Conservation (phyloP, 495 filamentous ascomycete genomes). For the Annulohypoxylon maeteangense region DNA sequence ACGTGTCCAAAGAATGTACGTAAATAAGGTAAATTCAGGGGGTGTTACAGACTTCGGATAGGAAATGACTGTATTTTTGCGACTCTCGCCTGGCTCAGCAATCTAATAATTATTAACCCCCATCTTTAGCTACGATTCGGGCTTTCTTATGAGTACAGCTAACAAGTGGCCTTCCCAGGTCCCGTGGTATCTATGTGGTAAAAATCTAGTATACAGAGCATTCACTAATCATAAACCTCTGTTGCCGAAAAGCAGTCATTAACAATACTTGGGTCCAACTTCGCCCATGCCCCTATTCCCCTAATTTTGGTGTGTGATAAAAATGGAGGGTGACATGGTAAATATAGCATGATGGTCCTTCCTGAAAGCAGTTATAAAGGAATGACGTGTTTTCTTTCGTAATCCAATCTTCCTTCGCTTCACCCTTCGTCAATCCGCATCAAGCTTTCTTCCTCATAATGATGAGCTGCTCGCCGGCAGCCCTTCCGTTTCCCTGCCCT, state of each 20-base stretch:
- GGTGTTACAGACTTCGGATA: background rate
- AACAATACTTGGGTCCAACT: conserved; percentile 14
- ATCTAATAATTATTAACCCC: conserved; percentile 25
- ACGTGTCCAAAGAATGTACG: background rate
- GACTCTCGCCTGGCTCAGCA: conserved; percentile 5
- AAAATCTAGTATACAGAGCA: conserved; percentile 38
- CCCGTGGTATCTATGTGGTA: conserved; percentile 45
- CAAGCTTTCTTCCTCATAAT: conserved; percentile 8
- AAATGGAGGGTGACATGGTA: conserved; percentile 14
- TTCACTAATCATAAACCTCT: conserved; percentile 28
- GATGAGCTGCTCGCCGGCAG: conserved; percentile 39
- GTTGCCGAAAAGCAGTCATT: conserved; percentile 38
- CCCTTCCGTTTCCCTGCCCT: conserved; percentile 16
- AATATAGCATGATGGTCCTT: conserved; percentile 3
- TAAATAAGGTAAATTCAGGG: background rate
- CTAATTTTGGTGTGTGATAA: conserved; percentile 12
- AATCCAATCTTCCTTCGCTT: conserved; percentile 30
- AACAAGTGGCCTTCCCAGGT: conserved; percentile 8
- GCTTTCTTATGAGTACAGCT: conserved; percentile 10
- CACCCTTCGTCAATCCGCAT: background rate
- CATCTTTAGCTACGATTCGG: conserved; percentile 5
- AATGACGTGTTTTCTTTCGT: conserved; percentile 27
- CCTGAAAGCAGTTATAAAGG: conserved; percentile 28
- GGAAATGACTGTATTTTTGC: conserved; percentile 23
- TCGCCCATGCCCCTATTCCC: conserved; percentile 8